Evolutionary conservation across 345 rosid species (phyloP), one percentile per base, ranked within the genome.

Genomic region (Stellera chamaejasme): DNA sequence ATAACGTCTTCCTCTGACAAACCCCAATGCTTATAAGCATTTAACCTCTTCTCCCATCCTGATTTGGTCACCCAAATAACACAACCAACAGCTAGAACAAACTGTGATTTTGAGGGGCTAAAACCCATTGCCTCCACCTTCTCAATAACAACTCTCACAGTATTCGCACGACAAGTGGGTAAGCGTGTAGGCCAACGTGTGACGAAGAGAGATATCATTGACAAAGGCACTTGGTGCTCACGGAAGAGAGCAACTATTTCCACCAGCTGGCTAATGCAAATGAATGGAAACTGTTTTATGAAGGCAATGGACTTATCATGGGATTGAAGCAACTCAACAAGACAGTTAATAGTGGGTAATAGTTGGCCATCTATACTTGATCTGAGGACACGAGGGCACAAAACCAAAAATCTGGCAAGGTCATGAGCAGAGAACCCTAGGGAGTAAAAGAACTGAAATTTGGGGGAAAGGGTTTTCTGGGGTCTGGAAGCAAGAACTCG

Each of bases 381-480:
- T 6, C 50, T 2, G 10, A 77, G 45, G 10, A 73, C 10, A 0
- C 12, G 42, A 15, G 82, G 70, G 59, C 52, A 43, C 5, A n/a
- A 13, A 6, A 58, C 52, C 14, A 74, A 32, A 0, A 71, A 3
- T 45, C 43, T 63, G 0, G 58, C 49, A 2, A 55, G 50, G 2
- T 50, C 72, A 52, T 55, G 3, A 6, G 15, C 56, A 0, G 76
- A 56, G 8, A 62, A n/a, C 2, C 72, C 66, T 14, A 49, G 55
- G 4, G 81, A 70, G 6, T 32, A 43, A 32, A 77, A 45, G 56
- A 70, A 70, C 55, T 56, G 45, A 5, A 73, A 58, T 56, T 77
- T 70, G 32, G 78, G 76, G 11, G 62, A 63, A 47, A 71, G 71
- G 3, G 57, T 64, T 39, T 32, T 6, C 62, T 61, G 66, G 3